Conservation (phyloP, 1,139 yeast species). For the Chernovozyma aurita region DNA sequence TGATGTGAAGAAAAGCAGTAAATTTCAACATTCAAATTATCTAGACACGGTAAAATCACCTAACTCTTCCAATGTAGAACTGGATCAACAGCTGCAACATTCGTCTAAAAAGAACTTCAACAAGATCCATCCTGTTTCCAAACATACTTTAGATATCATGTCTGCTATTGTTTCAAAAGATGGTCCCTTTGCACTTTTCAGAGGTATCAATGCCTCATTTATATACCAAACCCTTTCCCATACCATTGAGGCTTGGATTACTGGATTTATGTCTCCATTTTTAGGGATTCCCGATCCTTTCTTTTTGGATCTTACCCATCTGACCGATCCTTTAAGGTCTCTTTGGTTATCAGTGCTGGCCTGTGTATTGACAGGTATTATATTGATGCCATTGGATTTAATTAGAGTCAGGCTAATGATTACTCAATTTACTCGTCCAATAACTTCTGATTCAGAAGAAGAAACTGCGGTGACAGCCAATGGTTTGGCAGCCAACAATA, state of each 20-base stretch:
- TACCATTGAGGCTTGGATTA: constrained; percentile 87
- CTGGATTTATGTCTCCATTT: constrained; percentile 80
- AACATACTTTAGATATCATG: constrained; percentile 69
- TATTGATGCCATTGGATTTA: constrained; percentile 77
- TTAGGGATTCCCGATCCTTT: constrained; percentile 89
- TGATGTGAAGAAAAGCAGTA: neutral
- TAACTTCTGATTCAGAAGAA: constrained; percentile 1
- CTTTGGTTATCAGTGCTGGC: constrained; percentile 67
- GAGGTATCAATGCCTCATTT: constrained; percentile 84
- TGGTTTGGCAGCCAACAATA: constrained; percentile 6
- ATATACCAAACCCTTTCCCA: constrained; percentile 69
- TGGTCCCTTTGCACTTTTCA: constrained; percentile 80
- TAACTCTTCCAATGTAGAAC: constrained; percentile 6
- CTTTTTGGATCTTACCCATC: constrained; percentile 76
- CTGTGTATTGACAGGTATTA: constrained; percentile 67
- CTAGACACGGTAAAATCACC: neutral
- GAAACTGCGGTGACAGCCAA: constrained; percentile 4
- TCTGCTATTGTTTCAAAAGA: constrained; percentile 67
- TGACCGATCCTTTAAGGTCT: constrained; percentile 70
- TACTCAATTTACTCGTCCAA: constrained; percentile 41
- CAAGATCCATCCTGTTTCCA: constrained; percentile 56
- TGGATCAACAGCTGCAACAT: neutral
- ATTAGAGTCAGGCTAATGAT: constrained; percentile 74
- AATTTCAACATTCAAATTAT: neutral
- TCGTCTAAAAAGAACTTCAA: constrained; percentile 7